These are phyloP conservation scores for Wickerhamiella brachini DNA, from an alignment of 805 yeast genomes.

Conservation along the genomic window DNA sequence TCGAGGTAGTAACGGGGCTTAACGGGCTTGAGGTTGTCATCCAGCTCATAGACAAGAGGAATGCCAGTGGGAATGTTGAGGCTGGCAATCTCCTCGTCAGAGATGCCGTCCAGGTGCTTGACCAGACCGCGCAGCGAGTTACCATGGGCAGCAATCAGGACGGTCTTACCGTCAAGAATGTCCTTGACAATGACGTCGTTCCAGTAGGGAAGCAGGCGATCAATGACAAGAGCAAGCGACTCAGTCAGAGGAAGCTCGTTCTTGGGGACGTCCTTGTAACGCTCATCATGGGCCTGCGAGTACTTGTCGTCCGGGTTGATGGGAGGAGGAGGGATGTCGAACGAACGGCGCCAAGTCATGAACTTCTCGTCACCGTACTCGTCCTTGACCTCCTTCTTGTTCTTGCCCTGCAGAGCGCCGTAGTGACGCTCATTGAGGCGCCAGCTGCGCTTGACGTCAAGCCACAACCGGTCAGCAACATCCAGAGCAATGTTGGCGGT, in stretches of 20 bases:
- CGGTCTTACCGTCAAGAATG: constrained; percentile 77
- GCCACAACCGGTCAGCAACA: constrained; percentile 74
- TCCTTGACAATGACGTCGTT: constrained; percentile 80
- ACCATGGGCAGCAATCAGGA: constrained; percentile 92
- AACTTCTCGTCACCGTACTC: constrained; percentile 83
- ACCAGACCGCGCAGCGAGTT: constrained; percentile 95
- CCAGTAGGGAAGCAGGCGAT: constrained; percentile 95
- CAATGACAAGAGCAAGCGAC: constrained; percentile 87
- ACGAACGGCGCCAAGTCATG: constrained; percentile 96
- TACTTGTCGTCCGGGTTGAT: constrained; percentile 65
- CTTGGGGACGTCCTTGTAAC: constrained; percentile 77
- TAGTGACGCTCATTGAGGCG: constrained; percentile 98
- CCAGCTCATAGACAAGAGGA: constrained; percentile 93
- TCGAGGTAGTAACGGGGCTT: constrained; percentile 94
- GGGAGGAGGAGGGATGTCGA: constrained; percentile 89
- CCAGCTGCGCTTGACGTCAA: constrained; percentile 92
- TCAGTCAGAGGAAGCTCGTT: constrained; percentile 84
- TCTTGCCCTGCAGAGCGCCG: constrained; percentile 98
- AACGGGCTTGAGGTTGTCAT: constrained; percentile 70
- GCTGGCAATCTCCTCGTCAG: constrained; percentile 83
- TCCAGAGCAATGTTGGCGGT: constrained; percentile 92
- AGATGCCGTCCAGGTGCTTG: constrained; percentile 86
- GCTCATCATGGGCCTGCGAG: constrained; percentile 74
- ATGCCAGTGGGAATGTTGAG: constrained; percentile 98
- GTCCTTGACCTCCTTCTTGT: constrained; percentile 85